These are phyloP conservation scores for Aspergillus costaricaensis DNA, from an alignment of 2,329 filamentous ascomycete genomes.

Conservation along the genomic window DNA sequence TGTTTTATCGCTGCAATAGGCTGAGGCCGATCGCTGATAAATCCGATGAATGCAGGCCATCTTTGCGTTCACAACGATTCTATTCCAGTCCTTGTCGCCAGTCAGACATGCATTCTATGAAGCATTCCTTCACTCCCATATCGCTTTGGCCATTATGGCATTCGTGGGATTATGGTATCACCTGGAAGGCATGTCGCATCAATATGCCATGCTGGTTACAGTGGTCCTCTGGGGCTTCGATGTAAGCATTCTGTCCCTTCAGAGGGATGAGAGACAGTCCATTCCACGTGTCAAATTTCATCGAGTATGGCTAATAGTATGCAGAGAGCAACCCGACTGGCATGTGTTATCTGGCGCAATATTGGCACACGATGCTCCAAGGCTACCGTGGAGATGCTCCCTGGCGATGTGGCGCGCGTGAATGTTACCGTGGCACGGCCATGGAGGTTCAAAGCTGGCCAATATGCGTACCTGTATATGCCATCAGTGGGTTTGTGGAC, in stretches of 20 bases:
- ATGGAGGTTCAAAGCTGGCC: constrained; percentile 44
- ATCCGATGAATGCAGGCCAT: constrained; percentile 30
- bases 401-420: constrained; percentile 56
- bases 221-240: constrained; percentile 38
- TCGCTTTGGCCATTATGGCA: constrained; percentile 41
- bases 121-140: constrained; percentile 47
- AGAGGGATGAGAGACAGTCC: too few relatives aligned
- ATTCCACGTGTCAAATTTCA: not conserved
- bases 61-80: constrained; percentile 41
- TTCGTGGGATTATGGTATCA: constrained; percentile 44
- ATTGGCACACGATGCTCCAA: constrained; percentile 49
- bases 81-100: constrained; percentile 44
- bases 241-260: constrained; percentile 19
- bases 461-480: constrained; percentile 61
- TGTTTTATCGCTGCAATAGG: constrained; percentile 35
- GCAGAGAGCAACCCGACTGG: constrained; percentile 48
- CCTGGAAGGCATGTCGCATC: constrained; percentile 31
- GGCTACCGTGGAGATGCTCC: constrained; percentile 57
- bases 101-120: constrained; percentile 49
- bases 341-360: constrained; percentile 55
- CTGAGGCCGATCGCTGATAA: constrained; percentile 58
- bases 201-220: constrained; percentile 34
- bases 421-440: constrained; percentile 33
- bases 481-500: constrained; percentile 48
- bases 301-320: not conserved